Conservation (phyloP, 352 stramenopile genomes). For the Phytophthora aleatoria region DNA sequence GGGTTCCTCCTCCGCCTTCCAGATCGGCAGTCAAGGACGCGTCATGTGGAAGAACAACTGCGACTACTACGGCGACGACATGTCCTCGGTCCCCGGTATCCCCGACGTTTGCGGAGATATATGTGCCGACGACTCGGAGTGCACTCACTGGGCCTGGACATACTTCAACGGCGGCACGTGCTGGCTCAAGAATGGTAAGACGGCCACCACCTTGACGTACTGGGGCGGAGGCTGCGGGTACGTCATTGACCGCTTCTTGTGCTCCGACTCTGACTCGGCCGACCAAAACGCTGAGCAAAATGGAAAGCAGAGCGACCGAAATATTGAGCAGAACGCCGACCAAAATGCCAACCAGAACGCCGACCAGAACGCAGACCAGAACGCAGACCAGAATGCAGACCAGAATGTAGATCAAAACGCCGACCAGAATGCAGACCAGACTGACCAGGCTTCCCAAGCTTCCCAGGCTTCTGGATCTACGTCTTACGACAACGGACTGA, state of each 20-base stretch:
- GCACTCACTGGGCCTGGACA: conserved; percentile 53
- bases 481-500: conserved; percentile 43
- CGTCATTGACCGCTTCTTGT: conserved; percentile 43
- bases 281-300: conserved; percentile 18
- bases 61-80: conserved; percentile 46
- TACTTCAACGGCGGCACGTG: conserved; percentile 46
- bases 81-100: conserved; percentile 30
- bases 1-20: conserved; percentile 22
- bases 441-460: conserved; percentile 9
- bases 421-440: conserved; percentile 6
- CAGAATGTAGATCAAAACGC: conserved; percentile 10
- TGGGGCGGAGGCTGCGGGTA: conserved; percentile 47
- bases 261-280: conserved; percentile 13
- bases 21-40: conserved; percentile 39
- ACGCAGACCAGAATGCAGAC: conserved; percentile 1
- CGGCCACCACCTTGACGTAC: conserved; percentile 15
- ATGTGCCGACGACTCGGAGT: conserved; percentile 35
- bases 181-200: conserved; percentile 50
- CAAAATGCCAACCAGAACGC: conserved; percentile 13
- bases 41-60: conserved; percentile 57
- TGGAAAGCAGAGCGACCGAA: too few relatives aligned
- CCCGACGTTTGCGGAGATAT: conserved; percentile 44
- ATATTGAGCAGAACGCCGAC: background rate
- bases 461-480: conserved; percentile 15
- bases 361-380: conserved; percentile 10